Conservation (phyloP, 768 basidiomycete species). For the Galerina marginata region DNA sequence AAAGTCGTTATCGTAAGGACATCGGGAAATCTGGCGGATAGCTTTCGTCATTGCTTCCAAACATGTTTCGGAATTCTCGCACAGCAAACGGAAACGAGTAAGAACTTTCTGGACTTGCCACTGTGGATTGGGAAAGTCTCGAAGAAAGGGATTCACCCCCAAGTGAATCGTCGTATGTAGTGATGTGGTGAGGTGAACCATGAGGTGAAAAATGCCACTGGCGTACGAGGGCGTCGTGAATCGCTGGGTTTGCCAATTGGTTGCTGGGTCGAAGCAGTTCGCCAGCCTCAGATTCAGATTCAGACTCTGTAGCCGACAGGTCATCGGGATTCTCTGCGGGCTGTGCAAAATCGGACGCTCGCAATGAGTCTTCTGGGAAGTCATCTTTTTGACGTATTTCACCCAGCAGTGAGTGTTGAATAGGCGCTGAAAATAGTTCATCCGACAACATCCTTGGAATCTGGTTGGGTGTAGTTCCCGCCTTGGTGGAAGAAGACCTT, state of each 20-base stretch:
- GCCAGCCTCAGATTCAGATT: conserved; percentile 37
- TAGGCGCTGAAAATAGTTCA: conserved; percentile 26
- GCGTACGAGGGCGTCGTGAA: neutral
- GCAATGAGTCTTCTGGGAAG: conserved; percentile 7
- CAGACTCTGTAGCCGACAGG: conserved; percentile 43
- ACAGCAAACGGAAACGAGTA: conserved; percentile 43
- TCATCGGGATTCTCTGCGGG: conserved; percentile 9
- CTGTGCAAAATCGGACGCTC: neutral
- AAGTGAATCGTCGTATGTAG: neutral
- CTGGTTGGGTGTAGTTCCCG: neutral
- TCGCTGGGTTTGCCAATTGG: neutral
- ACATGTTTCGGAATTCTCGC: conserved; percentile 51
- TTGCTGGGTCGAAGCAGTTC: neutral
- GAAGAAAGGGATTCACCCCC: conserved; percentile 1
- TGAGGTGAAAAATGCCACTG: neutral
- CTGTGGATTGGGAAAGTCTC: conserved; percentile 7
- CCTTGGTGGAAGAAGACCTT: neutral
- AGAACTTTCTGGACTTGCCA: conserved; percentile 12
- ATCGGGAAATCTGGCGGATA: conserved; percentile 48
- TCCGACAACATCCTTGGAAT: conserved; percentile 25
- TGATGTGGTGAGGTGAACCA: too few species aligned
- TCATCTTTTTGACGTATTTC: conserved; percentile 20
- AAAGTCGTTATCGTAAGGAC: conserved; percentile 31
- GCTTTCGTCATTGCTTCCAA: conserved; percentile 42
- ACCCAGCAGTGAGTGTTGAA: conserved; percentile 16